Evolutionary conservation across 768 basidiomycete species (phyloP).

Genomic region (Tricholoma matsutake): DNA sequence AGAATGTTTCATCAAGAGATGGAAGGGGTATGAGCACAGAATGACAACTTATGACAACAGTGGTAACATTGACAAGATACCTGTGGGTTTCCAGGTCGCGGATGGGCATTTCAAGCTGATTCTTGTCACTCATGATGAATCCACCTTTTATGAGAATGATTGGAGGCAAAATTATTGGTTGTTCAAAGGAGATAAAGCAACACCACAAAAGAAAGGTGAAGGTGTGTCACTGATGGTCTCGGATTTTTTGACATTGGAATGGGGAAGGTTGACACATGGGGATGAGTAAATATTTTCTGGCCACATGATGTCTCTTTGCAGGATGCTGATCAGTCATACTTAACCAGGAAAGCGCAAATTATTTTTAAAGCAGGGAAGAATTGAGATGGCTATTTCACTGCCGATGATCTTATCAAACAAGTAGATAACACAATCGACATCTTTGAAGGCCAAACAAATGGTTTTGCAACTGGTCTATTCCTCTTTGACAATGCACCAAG

Average conservation of each 20-base stretch:
- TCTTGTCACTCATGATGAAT: neutral
- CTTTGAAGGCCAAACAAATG: neutral
- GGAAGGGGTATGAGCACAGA: constrained; percentile 22
- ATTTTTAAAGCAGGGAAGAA: neutral
- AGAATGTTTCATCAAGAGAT: constrained; percentile 21
- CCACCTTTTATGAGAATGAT: neutral
- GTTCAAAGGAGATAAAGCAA: too few species aligned
- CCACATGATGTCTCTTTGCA: neutral
- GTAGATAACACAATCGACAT: neutral
- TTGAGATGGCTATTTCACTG: too few species aligned
- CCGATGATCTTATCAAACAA: neutral
- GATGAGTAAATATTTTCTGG: neutral
- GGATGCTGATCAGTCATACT: neutral
- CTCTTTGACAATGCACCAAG: neutral
- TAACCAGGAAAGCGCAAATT: neutral
- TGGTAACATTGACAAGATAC: constrained; percentile 17
- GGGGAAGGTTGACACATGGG: neutral
- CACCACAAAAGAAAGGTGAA: neutral
- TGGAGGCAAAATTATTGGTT: too few species aligned
- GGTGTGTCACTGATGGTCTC: neutral
- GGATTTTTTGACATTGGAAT: neutral
- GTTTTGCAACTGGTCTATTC: constrained; percentile 15
- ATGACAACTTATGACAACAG: constrained; percentile 26
- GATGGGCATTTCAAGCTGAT: neutral
- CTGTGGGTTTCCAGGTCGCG: constrained; percentile 22